Percentiles rank a stretch among this genome's conserved stretches.
Evolutionary conservation across 805 yeast genomes (phyloP).

Genomic region (Isabelozyma pseudorhagii): DNA sequence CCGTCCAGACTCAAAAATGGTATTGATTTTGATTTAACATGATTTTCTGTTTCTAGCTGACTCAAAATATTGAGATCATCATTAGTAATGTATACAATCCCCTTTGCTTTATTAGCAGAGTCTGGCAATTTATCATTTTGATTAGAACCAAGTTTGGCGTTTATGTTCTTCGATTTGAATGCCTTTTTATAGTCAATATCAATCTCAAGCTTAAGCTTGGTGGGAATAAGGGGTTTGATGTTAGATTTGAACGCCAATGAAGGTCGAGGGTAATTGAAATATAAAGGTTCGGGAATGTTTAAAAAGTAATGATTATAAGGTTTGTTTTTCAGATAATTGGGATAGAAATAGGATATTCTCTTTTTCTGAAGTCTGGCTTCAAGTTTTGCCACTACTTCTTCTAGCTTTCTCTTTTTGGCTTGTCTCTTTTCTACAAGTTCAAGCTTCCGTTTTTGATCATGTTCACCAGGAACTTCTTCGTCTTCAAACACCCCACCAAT

Average conservation of each 20-base stretch:
- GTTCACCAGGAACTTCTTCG: neutral
- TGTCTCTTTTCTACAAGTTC: conserved; percentile 18
- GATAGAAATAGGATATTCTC: conserved; percentile 51
- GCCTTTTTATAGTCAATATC: conserved; percentile 57
- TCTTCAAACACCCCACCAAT: conserved; percentile 19
- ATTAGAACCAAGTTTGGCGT: conserved; percentile 1
- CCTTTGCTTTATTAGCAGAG: neutral
- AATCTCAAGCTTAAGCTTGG: conserved; percentile 56
- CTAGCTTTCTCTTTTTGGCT: conserved; percentile 26
- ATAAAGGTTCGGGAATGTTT: conserved; percentile 60
- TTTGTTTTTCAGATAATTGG: conserved; percentile 54
- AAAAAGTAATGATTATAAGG: conserved; percentile 63
- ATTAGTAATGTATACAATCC: conserved; percentile 20
- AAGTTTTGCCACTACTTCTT: conserved; percentile 21
- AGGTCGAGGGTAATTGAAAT: conserved; percentile 53
- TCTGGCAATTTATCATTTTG: conserved; percentile 1
- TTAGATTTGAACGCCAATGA: conserved; percentile 28
- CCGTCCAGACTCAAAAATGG: conserved; percentile 24
- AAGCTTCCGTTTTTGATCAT: conserved; percentile 12
- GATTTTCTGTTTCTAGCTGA: conserved; percentile 14
- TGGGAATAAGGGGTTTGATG: conserved; percentile 52
- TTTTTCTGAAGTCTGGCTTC: conserved; percentile 23
- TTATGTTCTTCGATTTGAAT: conserved; percentile 36
- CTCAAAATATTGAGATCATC: conserved; percentile 30
- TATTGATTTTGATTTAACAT: conserved; percentile 18